phyloP scores from a whole-genome alignment of 495 filamentous ascomycete species.

The Acidiella bohemica region DNA sequence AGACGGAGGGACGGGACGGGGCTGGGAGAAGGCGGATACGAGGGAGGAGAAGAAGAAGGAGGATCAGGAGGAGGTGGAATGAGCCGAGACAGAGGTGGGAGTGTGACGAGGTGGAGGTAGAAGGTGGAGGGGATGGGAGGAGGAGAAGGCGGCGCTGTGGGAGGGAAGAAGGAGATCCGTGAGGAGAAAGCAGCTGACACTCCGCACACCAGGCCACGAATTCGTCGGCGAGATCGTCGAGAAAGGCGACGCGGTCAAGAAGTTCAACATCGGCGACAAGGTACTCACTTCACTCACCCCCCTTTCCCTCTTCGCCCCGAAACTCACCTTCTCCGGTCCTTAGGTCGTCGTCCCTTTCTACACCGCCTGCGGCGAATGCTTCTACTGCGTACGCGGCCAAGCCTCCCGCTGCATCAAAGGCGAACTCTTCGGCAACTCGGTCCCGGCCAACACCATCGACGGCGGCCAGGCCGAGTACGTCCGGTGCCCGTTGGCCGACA shows the following conservation, averaged over 20 bases:
- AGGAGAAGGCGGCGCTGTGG: too few species aligned
- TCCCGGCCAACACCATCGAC: constrained; percentile 40
- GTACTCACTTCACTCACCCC: background rate
- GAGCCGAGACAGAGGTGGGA: too few species aligned
- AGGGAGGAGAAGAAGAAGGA: too few species aligned
- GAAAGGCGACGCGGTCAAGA: constrained; percentile 52
- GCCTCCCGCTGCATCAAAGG: constrained; percentile 72
- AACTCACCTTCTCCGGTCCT: background rate
- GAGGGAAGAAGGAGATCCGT: too few species aligned
- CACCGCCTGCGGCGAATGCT: constrained; percentile 54
- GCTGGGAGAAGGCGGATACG: too few species aligned
- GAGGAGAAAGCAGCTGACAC: too few species aligned
- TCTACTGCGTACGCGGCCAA: constrained; percentile 74
- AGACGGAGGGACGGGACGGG: too few species aligned
- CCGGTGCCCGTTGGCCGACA: constrained; percentile 72
- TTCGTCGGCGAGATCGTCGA: constrained; percentile 67
- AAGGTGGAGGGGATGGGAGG: too few species aligned
- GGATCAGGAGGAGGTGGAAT: too few species aligned
- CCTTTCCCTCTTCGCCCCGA: background rate
- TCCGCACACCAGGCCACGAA: too few species aligned
- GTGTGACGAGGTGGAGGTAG: too few species aligned
- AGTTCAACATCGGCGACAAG: constrained; percentile 55
- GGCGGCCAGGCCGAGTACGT: constrained; percentile 89
- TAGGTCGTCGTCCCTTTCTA: constrained; percentile 40
- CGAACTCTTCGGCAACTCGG: constrained; percentile 58